phyloP scores from a whole-genome alignment of 352 stramenopile species.

The Globisporangium lucens region DNA sequence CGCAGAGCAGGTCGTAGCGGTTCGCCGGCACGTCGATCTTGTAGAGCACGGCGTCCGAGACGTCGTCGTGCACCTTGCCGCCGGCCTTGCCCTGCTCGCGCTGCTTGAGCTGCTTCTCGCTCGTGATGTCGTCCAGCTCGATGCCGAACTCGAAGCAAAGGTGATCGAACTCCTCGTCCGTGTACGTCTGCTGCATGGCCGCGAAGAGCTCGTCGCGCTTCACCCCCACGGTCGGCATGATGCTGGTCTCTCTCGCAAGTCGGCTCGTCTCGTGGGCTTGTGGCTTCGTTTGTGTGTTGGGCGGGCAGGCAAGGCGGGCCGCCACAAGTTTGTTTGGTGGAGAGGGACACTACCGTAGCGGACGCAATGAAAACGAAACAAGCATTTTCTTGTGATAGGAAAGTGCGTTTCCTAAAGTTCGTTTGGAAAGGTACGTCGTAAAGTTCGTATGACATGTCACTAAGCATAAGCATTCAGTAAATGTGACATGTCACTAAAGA shows the following conservation, averaged over 20 bases:
- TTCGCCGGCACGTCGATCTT: slow-evolving; percentile 99
- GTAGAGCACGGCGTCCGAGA: slow-evolving; percentile 95
- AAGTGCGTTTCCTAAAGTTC: no score
- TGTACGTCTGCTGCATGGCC: slow-evolving; percentile 96
- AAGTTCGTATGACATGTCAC: no score
- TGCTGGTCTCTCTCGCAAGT: slow-evolving; percentile 1
- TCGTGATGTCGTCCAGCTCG: slow-evolving; percentile 94
- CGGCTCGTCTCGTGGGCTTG: no score
- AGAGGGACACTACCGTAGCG: no score
- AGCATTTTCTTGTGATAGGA: slow-evolving; percentile 9
- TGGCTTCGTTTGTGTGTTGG: slow-evolving; percentile 2
- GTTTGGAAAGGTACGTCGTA: no score
- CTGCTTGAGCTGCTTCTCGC: slow-evolving; percentile 84
- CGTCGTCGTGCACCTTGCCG: slow-evolving; percentile 52
- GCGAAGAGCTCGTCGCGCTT: slow-evolving; percentile 97
- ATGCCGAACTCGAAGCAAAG: slow-evolving; percentile 99
- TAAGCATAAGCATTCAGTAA: no score
- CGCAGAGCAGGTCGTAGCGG: slow-evolving; percentile 98
- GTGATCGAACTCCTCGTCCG: slow-evolving; percentile 98
- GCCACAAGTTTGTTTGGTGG: slow-evolving; percentile 4
- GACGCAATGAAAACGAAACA: background rate
- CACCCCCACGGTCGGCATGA: slow-evolving; percentile 97
- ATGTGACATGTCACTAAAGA: no score
- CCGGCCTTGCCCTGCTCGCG: slow-evolving; percentile 60
- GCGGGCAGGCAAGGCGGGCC: background rate